Conservation (phyloP, 345 rosid genomes). For the Eucalyptus pauciflora region DNA sequence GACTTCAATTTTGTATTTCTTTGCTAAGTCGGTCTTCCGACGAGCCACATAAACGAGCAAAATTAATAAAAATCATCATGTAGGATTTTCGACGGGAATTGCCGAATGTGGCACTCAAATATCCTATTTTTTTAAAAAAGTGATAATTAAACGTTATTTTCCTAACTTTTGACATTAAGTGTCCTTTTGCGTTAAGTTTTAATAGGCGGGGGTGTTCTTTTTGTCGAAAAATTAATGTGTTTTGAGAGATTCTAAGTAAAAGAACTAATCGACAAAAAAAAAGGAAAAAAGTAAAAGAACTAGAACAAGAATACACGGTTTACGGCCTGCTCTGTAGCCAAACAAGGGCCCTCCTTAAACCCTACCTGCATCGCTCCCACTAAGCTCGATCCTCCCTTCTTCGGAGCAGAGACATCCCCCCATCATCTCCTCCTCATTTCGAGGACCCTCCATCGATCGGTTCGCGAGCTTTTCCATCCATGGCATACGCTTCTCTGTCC, state of each 20-base stretch:
- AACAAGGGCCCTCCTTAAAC: neutral
- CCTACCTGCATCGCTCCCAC: neutral
- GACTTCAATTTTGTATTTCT: too few relatives aligned
- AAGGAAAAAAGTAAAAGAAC: neutral
- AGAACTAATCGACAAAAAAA: too few relatives aligned
- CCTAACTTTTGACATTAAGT: too few relatives aligned
- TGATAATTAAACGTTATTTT: too few relatives aligned
- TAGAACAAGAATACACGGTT: neutral
- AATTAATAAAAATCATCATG: rapidly evolving
- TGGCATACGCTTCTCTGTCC: neutral
- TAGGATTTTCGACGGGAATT: rapidly evolving
- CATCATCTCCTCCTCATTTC: neutral
- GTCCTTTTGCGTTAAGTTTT: too few relatives aligned
- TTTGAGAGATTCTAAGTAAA: neutral
- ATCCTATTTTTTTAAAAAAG: too few relatives aligned
- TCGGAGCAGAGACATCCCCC: neutral
- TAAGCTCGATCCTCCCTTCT: neutral
- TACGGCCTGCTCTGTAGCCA: neutral
- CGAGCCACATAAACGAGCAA: rapidly evolving
- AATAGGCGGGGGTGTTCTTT: too few relatives aligned
- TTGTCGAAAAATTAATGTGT: too few relatives aligned
- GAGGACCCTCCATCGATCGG: neutral
- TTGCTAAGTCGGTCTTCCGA: rapidly evolving
- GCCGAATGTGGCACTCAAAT: rapidly evolving
- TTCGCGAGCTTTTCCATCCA: neutral